A percentile compares a stretch with the other conserved stretches of the same genome.
phyloP scores from a whole-genome alignment of 352 stramenopile species.

The Globisporangium cederbergense region DNA sequence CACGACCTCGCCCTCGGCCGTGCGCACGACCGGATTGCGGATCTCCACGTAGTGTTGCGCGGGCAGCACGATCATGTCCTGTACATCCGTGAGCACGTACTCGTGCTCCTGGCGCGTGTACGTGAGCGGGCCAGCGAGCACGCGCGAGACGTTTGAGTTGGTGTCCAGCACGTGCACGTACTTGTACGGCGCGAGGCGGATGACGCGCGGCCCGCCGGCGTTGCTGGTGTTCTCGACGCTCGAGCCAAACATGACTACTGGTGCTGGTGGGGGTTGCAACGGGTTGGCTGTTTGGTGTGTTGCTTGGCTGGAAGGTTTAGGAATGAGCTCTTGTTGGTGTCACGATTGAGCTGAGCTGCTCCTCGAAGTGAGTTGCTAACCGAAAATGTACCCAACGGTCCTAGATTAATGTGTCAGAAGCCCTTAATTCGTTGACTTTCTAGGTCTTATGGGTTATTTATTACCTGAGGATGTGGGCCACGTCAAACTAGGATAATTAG shows the following conservation, averaged over 20 bases:
- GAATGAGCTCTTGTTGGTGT: conserved; percentile 11
- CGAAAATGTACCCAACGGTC: conserved; percentile 7
- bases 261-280: not conserved
- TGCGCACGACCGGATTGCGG: conserved; percentile 58
- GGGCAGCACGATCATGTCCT: conserved; percentile 77
- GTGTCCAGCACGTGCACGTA: conserved; percentile 84
- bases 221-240: conserved; percentile 21
- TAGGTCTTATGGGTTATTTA: not conserved
- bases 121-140: conserved; percentile 70
- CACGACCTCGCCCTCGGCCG: conserved; percentile 43
- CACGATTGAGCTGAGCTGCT: not conserved
- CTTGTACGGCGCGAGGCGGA: conserved; percentile 76
- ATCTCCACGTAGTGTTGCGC: conserved; percentile 79
- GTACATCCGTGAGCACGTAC: conserved; percentile 50
- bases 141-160: conserved; percentile 81
- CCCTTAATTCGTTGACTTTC: not conserved
- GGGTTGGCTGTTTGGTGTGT: not conserved
- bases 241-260: conserved; percentile 1
- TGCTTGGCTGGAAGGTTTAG: conserved; percentile 5
- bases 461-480: not conserved
- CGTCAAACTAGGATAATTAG: not conserved
- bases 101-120: conserved; percentile 84
- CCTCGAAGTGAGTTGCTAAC: not conserved
- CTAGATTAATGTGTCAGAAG: conserved; percentile 5
- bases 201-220: conserved; percentile 52